Evolutionary conservation across 2,329 filamentous ascomycete species (phyloP).

Genomic region (Phialemoniopsis sp.): DNA sequence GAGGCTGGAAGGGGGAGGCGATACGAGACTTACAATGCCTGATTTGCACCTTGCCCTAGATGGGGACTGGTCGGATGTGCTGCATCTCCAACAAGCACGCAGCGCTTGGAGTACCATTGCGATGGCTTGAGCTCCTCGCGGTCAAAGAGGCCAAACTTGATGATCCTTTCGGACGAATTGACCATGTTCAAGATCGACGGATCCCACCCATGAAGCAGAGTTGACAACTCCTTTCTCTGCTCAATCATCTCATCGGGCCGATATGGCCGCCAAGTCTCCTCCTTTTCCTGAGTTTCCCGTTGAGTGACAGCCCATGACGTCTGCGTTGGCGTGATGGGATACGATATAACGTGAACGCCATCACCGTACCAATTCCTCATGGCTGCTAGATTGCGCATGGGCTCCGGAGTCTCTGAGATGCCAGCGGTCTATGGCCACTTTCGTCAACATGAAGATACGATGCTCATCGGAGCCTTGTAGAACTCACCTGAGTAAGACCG

Average conservation of each 20-base stretch:
- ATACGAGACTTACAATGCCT: slow-evolving; percentile 3
- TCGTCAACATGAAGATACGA: too few species aligned
- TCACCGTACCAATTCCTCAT: slow-evolving; percentile 18
- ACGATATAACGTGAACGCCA: slow-evolving; percentile 15
- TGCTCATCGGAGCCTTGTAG: background rate
- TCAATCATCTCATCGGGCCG: slow-evolving; percentile 8
- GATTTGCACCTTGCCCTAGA: slow-evolving; percentile 18
- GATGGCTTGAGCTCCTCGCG: slow-evolving; percentile 11
- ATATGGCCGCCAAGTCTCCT: slow-evolving; percentile 17
- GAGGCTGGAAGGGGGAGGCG: too few species aligned
- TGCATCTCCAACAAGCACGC: slow-evolving; percentile 8
- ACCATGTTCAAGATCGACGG: slow-evolving; percentile 11
- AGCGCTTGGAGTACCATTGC: slow-evolving; percentile 17
- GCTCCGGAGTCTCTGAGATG: slow-evolving; percentile 10
- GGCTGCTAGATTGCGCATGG: slow-evolving; percentile 6
- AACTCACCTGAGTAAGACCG: slow-evolving; percentile 8
- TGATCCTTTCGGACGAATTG: slow-evolving; percentile 13
- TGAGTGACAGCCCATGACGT: slow-evolving; percentile 17
- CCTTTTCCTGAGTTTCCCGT: slow-evolving; percentile 11
- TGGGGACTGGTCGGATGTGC: slow-evolving; percentile 15
- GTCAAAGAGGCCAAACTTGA: slow-evolving; percentile 20
- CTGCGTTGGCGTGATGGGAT: slow-evolving; percentile 12
- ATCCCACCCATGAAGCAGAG: slow-evolving; percentile 12
- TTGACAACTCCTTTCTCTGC: slow-evolving; percentile 8
- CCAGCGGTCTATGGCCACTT: slow-evolving; percentile 11